Evolutionary conservation across 371 early-diverging fungal genomes (phyloP), one percentile per base, ranked within the genome.

Genomic region (Mortierella sp.): DNA sequence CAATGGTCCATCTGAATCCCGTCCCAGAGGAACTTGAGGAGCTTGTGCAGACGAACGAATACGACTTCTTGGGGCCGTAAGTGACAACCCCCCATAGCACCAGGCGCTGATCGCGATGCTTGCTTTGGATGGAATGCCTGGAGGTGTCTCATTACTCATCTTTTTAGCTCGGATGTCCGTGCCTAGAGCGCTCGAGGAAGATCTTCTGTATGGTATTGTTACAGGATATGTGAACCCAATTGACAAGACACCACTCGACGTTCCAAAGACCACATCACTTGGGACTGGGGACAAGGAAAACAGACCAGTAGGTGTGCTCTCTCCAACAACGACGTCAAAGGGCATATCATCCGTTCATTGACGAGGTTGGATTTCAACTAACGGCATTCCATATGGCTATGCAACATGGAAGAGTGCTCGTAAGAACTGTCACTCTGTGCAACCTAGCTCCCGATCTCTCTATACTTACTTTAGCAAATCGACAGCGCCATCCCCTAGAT

Each of bases 1-100:
- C 67, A 1, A 71, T 91, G 49, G 85, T 84, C 0, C 84, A 81
- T n/a, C 70, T 93, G n/a, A 87, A 80, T 14, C 79, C 87, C 12
- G 48, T 88, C 2, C 86, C 91, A 8, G 63, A 69, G 12, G 73
- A 70, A 9, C 61, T 82, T 13, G 57, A 67, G 16, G 50, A 61
- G 3, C 27, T 46, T 47, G 58, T 50, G 22, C 58, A 24, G 34
- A 66, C 59, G 27, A 58, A 60, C 16, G 66, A 55, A 44, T 71
- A 59, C 41, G 66, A 73, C 29, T 86, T 79, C 56, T 57, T 85
- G 34, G 86, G 86, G 24, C 80, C 80, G 83, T 85, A 66, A 64
- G 84, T 80, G 34, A 34, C 34, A n/a, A n/a, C n/a, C n/a, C n/a
- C n/a, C n/a, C n/a, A n/a, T n/a, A n/a, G n/a, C n/a, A n/a, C n/a